Evolutionary conservation across 257 asterid species (phyloP).

Genomic region (Coffea canephora): DNA sequence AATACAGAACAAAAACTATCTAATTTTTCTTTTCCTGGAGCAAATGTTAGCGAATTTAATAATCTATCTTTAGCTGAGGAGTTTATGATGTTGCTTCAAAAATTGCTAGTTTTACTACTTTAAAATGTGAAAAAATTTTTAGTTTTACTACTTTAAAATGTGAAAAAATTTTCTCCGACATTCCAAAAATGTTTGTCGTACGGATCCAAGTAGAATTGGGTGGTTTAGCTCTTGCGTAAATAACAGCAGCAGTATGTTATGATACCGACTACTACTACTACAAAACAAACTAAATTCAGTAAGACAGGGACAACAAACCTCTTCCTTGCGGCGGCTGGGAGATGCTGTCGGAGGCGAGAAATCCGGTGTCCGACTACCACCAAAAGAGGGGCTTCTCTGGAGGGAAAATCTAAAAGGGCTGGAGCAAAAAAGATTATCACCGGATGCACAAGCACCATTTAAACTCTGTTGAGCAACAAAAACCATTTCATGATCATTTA

Average conservation of each 20-base stretch:
- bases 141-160: neutral
- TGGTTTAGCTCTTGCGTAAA: neutral
- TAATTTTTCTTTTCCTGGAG: neutral
- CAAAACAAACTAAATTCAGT: neutral
- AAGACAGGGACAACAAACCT: conserved; percentile 41
- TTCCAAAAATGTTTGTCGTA: too few relatives aligned
- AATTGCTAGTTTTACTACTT: neutral
- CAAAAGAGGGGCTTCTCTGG: conserved; percentile 38
- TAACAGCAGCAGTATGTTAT: neutral
- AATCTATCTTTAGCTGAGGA: neutral
- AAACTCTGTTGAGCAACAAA: neutral
- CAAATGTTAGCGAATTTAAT: neutral
- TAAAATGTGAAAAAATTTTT: neutral
- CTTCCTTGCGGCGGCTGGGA: conserved; percentile 46
- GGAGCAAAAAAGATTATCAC: conserved; percentile 23
- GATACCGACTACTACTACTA: too few relatives aligned
- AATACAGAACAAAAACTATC: neutral
- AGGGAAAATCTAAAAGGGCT: conserved; percentile 40
- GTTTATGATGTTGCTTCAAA: neutral
- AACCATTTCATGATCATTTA: conserved; percentile 10
- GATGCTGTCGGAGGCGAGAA: conserved; percentile 68
- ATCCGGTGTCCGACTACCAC: conserved; percentile 60
- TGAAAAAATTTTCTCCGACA: neutral
- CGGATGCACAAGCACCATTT: conserved; percentile 8
- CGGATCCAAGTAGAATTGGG: neutral